Evolutionary conservation across 2,329 filamentous ascomycete species (phyloP), one percentile per base, ranked within the genome.

Genomic region (Arthrobotrys sinensis): DNA sequence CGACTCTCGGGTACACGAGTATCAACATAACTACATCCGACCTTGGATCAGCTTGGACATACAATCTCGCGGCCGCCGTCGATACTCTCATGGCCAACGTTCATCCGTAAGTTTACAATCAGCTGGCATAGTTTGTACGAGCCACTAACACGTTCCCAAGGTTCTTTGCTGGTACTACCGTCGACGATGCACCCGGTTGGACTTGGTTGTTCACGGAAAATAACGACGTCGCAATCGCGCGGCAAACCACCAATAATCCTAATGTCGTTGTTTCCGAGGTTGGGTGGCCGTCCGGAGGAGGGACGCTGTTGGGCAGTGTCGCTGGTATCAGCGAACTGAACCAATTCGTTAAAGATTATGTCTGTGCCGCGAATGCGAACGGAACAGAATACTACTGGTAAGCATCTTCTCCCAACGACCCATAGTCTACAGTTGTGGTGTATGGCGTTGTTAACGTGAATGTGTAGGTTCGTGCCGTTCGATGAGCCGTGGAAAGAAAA

Each of bases 61-160:
- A 87, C 0, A 86, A 87, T 1, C 88, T 98, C 16, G 92, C 92
- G 0, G 81, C 85, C 3, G 87, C 90, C 64, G 92, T 93, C 48
- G 94, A 98, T 84, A 72, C 75, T n/a, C 57, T 98, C 84, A 97
- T 98, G 94, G 92, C 93, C 81, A 98, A 98, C 83, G 93, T 98
- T 68, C 96, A 98, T 83, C 95, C 96, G 0, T 78, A 68, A 72
- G 75, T 68, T 12, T 14, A 38, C 16, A 19, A 21, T 11, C 50
- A 16, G 0, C 12, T 7, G 12, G 28, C 28, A 48, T 36, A 1
- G 2, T 4, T 38, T 16, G 11, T n/a, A 21, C 19, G 3, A 7
- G 12, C 40, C 40, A 48, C 62, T 67, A 62, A 78, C 62, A 4
- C 2, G 12, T 24, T n/a, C 62, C 19, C 34, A 38, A 78, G 75